Conservation (phyloP, 441 rosid species). For the Bruguiera hainesii region DNA sequence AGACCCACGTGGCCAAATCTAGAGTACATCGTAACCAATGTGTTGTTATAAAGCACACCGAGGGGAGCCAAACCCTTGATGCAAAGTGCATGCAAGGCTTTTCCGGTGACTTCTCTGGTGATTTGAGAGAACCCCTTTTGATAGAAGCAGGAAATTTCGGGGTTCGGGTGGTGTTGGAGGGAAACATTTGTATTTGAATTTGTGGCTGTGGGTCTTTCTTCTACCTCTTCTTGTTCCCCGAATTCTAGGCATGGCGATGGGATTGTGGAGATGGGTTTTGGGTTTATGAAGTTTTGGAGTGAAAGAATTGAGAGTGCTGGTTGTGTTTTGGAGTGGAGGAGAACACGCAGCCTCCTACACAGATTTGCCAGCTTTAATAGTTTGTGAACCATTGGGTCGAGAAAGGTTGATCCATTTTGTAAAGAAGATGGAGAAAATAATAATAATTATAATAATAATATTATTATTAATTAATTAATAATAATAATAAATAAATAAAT, state of each 20-base stretch:
- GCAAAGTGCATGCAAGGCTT: slow-evolving; percentile 74
- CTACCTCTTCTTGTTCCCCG: slow-evolving; percentile 5
- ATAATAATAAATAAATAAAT: no score
- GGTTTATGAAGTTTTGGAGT: slow-evolving; percentile 17
- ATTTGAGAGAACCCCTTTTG: slow-evolving; percentile 82
- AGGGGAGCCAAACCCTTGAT: slow-evolving; percentile 43
- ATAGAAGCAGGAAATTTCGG: slow-evolving; percentile 56
- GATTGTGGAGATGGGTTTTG: slow-evolving; percentile 33
- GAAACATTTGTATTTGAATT: slow-evolving; percentile 15
- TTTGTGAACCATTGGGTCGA: no score
- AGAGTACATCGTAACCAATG: slow-evolving; percentile 54
- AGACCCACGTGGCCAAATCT: slow-evolving; percentile 40
- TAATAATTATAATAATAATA: no score
- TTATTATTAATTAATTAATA: no score
- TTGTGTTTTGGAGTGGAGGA: slow-evolving; percentile 26
- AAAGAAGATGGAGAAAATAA: no score
- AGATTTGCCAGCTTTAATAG: background rate
- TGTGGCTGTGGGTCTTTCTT: slow-evolving; percentile 9
- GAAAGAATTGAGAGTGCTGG: slow-evolving; percentile 13
- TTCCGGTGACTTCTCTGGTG: slow-evolving; percentile 44
- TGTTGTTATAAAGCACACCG: slow-evolving; percentile 48
- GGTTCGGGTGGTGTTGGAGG: slow-evolving; percentile 62
- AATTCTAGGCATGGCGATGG: slow-evolving; percentile 23
- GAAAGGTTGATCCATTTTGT: background rate
- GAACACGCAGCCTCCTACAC: slow-evolving; percentile 14